Conservation (phyloP, 164 flowering plant genomes). For the Vitis rotundifolia region DNA sequence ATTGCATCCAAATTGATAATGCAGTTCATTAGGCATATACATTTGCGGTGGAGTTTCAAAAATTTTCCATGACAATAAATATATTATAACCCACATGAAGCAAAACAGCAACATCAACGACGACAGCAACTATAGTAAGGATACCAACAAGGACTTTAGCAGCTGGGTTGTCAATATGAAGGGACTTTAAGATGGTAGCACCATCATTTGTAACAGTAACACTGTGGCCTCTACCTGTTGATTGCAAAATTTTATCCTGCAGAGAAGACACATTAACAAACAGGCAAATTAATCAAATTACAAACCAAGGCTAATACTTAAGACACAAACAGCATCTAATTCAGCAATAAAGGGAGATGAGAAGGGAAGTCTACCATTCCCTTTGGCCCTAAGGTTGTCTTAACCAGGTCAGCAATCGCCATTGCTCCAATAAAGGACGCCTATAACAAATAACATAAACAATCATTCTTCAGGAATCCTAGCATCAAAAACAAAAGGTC, state of each 20-base stretch:
- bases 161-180: constrained; percentile 95
- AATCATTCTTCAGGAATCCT: background rate
- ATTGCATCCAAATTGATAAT: no score
- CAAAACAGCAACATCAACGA: background rate
- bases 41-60: no score
- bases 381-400: constrained; percentile 96
- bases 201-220: constrained; percentile 99
- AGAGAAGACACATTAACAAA: background rate
- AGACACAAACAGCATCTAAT: background rate
- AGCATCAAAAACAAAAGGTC: no score
- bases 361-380: constrained; percentile 71
- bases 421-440: constrained; percentile 95
- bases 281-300: background rate
- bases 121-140: constrained; percentile 31
- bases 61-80: no score
- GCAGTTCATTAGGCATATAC: no score
- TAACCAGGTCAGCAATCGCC: constrained; percentile 96
- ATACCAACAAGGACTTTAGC: constrained; percentile 98
- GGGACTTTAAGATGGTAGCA: constrained; percentile 93
- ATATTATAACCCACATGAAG: background rate
- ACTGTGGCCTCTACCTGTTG: constrained; percentile 80
- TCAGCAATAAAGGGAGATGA: background rate
- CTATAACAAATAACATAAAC: constrained; percentile 25
- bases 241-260: constrained; percentile 95
- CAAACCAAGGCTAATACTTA: background rate